phyloP scores from a whole-genome alignment of 805 yeast species.

The Tetrapisispora arboricola region DNA sequence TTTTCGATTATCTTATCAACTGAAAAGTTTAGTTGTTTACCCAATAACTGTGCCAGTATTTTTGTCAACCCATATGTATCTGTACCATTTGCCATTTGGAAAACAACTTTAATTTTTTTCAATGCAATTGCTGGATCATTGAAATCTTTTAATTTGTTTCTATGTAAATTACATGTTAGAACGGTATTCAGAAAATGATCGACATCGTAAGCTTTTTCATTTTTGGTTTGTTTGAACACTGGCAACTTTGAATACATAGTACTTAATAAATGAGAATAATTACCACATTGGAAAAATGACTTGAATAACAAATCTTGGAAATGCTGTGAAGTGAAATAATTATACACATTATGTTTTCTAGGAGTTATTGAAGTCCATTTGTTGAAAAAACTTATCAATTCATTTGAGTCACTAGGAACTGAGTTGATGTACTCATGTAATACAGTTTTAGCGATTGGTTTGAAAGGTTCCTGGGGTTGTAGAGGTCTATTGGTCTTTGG shows the following conservation, averaged over 20 bases:
- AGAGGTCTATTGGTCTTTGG: slow-evolving; percentile 26
- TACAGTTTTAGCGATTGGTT: slow-evolving; percentile 21
- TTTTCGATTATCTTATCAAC: not conserved
- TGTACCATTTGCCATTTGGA: slow-evolving; percentile 12
- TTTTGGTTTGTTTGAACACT: slow-evolving; percentile 15
- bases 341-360: slow-evolving; percentile 19
- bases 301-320: slow-evolving; percentile 18
- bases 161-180: slow-evolving; percentile 22
- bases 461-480: slow-evolving; percentile 27
- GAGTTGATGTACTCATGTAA: slow-evolving; percentile 20
- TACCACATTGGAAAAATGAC: slow-evolving; percentile 20
- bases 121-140: slow-evolving; percentile 11
- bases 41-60: slow-evolving; percentile 11
- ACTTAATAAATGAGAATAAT: slow-evolving; percentile 14
- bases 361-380: slow-evolving; percentile 19
- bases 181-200: slow-evolving; percentile 24
- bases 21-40: slow-evolving; percentile 12
- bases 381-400: slow-evolving; percentile 17
- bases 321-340: slow-evolving; percentile 17
- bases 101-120: slow-evolving; percentile 16
- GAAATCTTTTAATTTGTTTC: slow-evolving; percentile 11
- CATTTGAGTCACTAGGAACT: slow-evolving; percentile 11
- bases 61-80: slow-evolving; percentile 20
- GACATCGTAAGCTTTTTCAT: slow-evolving; percentile 15
- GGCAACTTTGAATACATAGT: slow-evolving; percentile 11